Evolutionary conservation across 2,329 filamentous ascomycete species (phyloP), one percentile per base, ranked within the genome.

Genomic region (Fusarium camptoceras): DNA sequence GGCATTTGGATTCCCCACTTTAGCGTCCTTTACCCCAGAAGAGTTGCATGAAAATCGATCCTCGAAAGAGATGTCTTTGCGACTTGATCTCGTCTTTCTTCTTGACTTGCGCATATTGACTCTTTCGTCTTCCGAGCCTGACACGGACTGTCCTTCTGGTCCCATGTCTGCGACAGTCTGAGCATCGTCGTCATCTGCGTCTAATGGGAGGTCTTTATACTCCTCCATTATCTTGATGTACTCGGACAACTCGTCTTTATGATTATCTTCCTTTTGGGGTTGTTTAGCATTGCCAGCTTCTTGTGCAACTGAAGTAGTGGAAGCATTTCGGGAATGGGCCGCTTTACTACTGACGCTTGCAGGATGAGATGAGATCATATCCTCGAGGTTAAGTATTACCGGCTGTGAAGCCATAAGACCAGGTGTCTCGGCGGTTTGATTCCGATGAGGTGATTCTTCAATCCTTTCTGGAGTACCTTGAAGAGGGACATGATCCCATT

Each of bases 1-100:
- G 2, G 83, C 82, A 76, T 98, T 98, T 0, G 93, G 92, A 70
- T 92, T 93, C 15, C 81, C 76, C 1, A 80, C 75, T 16, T 80
- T 76, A 6, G 77, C 76, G 34, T 83, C 79, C 51, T 80, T 82
- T 4, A 80, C 83, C 12, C 87, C 86, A 3, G 85, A 86, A 34
- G 79, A 82, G 76, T 87, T 85, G 74, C 88, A 90, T 16, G 83
- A 81, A 64, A 89, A 90, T 2, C 81, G 81, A 30, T 86, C 83
- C 59, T 86, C 82, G 65, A 81, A 83, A 6, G 73, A 31, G 11
- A 78, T 71, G 2, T 71, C 64, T 62, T 82, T 82, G 30, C 63
- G 69, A 20, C 60, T 43, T 9, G 59, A 59, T 51, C 59, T 71
- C 28, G 62, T 76, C 59, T 47, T 75, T 58, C 31, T 62, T 24